A percentile compares a stretch with the other conserved stretches of the same genome.
phyloP scores from a whole-genome alignment of 2,329 filamentous ascomycete genomes.

The Cryphonectria parasitica region DNA sequence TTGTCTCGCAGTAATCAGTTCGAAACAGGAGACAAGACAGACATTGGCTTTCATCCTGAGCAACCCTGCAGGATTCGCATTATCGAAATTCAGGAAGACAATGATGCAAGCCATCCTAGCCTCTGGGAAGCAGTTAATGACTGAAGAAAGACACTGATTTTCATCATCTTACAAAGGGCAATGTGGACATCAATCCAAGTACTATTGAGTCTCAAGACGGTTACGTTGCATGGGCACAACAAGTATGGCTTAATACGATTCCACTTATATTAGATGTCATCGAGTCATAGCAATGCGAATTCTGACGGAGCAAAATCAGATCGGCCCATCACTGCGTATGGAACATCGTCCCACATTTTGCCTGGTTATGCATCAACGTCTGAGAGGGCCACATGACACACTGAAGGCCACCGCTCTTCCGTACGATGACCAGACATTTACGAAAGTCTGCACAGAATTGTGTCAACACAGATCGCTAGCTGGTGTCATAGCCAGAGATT shows the following conservation, averaged over 20 bases:
- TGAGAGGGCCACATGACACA: background rate
- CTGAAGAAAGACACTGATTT: background rate
- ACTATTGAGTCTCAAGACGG: background rate
- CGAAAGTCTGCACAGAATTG: constrained; percentile 19
- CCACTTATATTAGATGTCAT: background rate
- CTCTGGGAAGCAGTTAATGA: background rate
- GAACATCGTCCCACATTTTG: background rate
- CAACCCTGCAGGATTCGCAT: background rate
- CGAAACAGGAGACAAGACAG: background rate
- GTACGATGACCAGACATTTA: constrained; percentile 27
- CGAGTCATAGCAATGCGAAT: background rate
- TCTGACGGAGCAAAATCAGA: background rate
- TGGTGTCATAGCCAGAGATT: constrained; percentile 19
- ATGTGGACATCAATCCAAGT: background rate
- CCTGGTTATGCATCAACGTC: constrained; percentile 3
- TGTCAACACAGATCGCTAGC: constrained; percentile 32
- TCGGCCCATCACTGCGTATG: background rate
- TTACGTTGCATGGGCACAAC: background rate
- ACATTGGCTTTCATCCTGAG: background rate
- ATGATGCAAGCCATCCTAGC: background rate
- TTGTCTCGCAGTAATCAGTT: background rate
- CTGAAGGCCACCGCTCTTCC: constrained; percentile 25
- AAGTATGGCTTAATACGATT: background rate
- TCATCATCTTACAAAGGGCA: background rate
- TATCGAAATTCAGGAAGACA: background rate